These are phyloP conservation scores for Paraphaeosphaeria sporulosa DNA, from an alignment of 2,329 filamentous ascomycete genomes.

Conservation along the genomic window DNA sequence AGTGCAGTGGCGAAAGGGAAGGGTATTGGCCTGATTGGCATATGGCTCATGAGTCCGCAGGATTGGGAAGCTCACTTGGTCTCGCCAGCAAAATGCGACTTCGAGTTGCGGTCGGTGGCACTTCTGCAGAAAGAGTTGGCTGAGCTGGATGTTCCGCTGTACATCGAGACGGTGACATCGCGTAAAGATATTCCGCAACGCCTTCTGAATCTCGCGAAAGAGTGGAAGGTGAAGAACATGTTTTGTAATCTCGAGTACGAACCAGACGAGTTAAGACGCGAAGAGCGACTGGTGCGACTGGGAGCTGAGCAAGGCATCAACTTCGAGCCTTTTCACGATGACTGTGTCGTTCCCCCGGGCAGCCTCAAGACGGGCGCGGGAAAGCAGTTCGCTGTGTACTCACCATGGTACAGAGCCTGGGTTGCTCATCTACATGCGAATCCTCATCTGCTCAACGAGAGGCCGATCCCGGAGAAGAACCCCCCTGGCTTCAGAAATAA, in stretches of 20 bases:
- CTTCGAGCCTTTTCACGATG: constrained; percentile 79
- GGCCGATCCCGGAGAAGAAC: constrained; percentile 66
- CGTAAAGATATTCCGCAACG: constrained; percentile 68
- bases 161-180: constrained; percentile 74
- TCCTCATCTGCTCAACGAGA: constrained; percentile 69
- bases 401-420: constrained; percentile 83
- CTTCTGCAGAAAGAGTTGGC: constrained; percentile 72
- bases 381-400: constrained; percentile 84
- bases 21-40: constrained; percentile 74
- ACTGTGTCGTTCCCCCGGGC: constrained; percentile 81
- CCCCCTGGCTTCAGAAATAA: constrained; percentile 55
- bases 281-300: constrained; percentile 69
- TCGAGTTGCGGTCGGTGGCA: constrained; percentile 75
- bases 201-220: constrained; percentile 69
- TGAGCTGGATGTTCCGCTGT: constrained; percentile 77
- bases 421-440: constrained; percentile 75
- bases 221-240: constrained; percentile 78
- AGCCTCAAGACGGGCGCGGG: constrained; percentile 70
- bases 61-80: constrained; percentile 84
- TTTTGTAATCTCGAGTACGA: constrained; percentile 91
- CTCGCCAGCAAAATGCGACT: constrained; percentile 77
- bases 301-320: constrained; percentile 70
- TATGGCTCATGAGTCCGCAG: constrained; percentile 83
- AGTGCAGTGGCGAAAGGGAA: constrained; percentile 70
- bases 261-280: constrained; percentile 84